Evolutionary conservation across 768 basidiomycete species (phyloP).

Genomic region (Trametopsis cervina): DNA sequence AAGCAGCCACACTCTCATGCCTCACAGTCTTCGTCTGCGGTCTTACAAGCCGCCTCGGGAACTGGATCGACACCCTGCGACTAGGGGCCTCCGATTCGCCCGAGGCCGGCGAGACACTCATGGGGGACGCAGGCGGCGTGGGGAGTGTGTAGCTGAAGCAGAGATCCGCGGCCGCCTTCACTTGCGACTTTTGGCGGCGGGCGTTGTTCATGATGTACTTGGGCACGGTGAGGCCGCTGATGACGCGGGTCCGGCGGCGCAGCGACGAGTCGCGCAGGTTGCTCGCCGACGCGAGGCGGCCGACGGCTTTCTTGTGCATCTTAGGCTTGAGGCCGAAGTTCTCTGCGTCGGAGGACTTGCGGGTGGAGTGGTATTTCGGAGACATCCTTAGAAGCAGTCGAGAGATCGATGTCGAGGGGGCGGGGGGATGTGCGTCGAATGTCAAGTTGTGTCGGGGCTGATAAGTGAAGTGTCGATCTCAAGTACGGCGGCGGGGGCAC

Average conservation of each 20-base stretch:
- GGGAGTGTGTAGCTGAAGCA: constrained; percentile 3
- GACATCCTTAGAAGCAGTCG: constrained; percentile 3
- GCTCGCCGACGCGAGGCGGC: constrained; percentile 2
- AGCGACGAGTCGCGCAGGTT: constrained; percentile 8
- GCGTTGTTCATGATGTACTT: not conserved
- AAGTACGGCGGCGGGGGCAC: not conserved
- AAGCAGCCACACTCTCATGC: constrained; percentile 45
- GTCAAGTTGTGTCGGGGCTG: not conserved
- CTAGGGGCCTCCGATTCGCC: constrained; percentile 8
- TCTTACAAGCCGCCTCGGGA: constrained; percentile 65
- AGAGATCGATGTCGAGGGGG: not conserved
- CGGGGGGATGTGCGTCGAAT: not conserved
- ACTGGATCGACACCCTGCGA: constrained; percentile 36
- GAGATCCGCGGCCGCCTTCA: not conserved
- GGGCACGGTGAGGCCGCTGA: constrained; percentile 7
- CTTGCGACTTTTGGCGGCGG: not conserved
- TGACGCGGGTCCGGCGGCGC: constrained; percentile 12
- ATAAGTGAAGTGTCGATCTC: not conserved
- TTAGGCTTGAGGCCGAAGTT: constrained; percentile 14
- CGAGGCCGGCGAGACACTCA: not conserved
- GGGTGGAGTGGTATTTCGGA: constrained; percentile 7
- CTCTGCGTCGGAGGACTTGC: constrained; percentile 23
- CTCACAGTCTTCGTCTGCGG: constrained; percentile 54
- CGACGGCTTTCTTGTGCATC: not conserved
- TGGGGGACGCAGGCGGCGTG: constrained; percentile 7